phyloP scores from a whole-genome alignment of 768 basidiomycete genomes.

The Mrakia gelida region DNA sequence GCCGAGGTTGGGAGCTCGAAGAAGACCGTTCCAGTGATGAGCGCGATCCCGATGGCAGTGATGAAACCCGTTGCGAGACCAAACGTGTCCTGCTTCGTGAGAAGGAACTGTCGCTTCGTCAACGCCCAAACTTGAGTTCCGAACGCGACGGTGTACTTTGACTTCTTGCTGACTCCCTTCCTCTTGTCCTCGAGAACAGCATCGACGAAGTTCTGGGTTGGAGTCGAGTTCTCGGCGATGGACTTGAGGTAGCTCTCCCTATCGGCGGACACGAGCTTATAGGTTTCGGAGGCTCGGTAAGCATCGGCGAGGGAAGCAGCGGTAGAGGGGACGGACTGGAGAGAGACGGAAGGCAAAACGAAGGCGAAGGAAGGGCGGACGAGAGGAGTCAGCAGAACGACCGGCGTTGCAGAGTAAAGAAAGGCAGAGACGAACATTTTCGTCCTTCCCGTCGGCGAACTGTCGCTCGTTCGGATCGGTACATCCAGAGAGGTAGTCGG shows the following conservation, averaged over 20 bases:
- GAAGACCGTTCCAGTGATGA: conserved; percentile 62
- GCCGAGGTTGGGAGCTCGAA: conserved; percentile 67
- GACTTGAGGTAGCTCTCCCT: too few species aligned
- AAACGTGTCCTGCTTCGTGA: conserved; percentile 59
- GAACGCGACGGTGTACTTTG: too few species aligned
- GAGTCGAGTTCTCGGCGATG: conserved; percentile 54
- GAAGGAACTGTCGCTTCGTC: conserved; percentile 66
- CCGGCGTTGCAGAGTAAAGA: too few species aligned
- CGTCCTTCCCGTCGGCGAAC: conserved; percentile 56
- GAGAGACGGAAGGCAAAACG: not conserved
- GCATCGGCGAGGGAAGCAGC: too few species aligned
- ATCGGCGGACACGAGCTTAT: too few species aligned
- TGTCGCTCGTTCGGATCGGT: conserved; percentile 77
- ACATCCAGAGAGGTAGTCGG: conserved; percentile 69
- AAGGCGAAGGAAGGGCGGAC: not conserved
- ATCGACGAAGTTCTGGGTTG: too few species aligned
- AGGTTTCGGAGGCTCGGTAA: too few species aligned
- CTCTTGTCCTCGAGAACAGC: conserved; percentile 74
- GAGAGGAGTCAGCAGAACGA: too few species aligned
- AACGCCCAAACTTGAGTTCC: too few species aligned
- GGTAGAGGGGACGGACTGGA: conserved; percentile 55
- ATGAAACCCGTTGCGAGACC: too few species aligned
- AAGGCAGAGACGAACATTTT: not conserved
- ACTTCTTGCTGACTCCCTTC: too few species aligned
- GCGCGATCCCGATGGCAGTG: too few species aligned